phyloP scores from a whole-genome alignment of 208 protist species.

The Herpetomonas tarakana region DNA sequence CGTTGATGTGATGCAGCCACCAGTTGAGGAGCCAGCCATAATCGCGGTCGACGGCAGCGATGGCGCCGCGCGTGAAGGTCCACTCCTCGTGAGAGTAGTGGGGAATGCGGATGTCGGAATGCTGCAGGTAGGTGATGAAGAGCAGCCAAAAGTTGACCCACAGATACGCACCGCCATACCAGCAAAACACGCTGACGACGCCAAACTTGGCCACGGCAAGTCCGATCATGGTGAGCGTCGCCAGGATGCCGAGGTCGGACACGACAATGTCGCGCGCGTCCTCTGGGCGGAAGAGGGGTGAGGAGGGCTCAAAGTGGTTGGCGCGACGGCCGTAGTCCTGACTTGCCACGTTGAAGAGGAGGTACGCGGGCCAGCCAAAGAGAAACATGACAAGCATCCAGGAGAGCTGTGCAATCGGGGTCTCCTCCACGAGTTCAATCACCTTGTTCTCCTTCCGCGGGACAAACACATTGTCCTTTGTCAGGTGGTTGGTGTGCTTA shows the following conservation, averaged over 20 bases:
- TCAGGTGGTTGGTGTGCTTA: constrained; percentile 94
- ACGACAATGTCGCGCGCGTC: constrained; percentile 63
- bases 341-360: constrained; percentile 76
- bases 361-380: constrained; percentile 89
- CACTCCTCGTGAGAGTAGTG: constrained; percentile 91
- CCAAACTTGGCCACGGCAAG: constrained; percentile 45
- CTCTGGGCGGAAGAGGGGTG: constrained; percentile 79
- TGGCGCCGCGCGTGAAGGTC: constrained; percentile 92
- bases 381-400: constrained; percentile 67
- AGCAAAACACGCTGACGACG: constrained; percentile 52
- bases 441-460: constrained; percentile 57
- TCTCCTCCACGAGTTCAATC: constrained; percentile 68
- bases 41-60: constrained; percentile 91
- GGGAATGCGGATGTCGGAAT: constrained; percentile 89
- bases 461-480: constrained; percentile 87
- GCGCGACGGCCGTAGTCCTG: constrained; percentile 66
- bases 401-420: constrained; percentile 48
- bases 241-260: constrained; percentile 70
- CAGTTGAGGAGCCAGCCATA: constrained; percentile 81
- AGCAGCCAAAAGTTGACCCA: constrained; percentile 93
- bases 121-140: constrained; percentile 93
- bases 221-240: constrained; percentile 41
- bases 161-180: constrained; percentile 82
- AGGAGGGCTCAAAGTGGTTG: constrained; percentile 83
- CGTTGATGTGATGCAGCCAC: constrained; percentile 92